Conservation (phyloP, 129 eudicot species). For the Escallonia herrerae region DNA sequence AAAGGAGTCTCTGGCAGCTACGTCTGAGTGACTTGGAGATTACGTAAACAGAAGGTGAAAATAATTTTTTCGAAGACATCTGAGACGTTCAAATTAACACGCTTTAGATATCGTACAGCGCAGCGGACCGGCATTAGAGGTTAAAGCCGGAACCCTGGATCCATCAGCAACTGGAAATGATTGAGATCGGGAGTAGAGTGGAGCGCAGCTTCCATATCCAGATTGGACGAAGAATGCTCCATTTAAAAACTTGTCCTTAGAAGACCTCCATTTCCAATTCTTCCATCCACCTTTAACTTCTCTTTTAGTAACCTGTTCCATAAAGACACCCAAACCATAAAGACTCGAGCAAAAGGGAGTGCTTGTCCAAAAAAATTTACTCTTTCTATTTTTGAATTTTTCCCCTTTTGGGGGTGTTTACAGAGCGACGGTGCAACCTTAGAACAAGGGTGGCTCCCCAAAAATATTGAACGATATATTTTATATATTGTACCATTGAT, state of each 20-base stretch:
- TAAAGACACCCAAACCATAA: neutral
- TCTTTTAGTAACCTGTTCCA: slow-evolving; percentile 56
- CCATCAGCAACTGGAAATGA: slow-evolving; percentile 51
- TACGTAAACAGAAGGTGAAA: too few relatives aligned
- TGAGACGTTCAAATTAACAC: slow-evolving; percentile 18
- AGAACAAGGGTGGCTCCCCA: too few relatives aligned
- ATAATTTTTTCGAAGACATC: too few relatives aligned
- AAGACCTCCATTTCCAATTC: slow-evolving; percentile 72
- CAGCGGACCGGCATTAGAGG: slow-evolving; percentile 52
- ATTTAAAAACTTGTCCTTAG: slow-evolving; percentile 42
- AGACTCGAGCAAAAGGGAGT: neutral
- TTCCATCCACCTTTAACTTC: slow-evolving; percentile 52
- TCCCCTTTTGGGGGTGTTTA: too few relatives aligned
- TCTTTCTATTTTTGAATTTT: too few relatives aligned
- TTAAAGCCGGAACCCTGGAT: slow-evolving; percentile 42
- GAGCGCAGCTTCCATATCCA: slow-evolving; percentile 49
- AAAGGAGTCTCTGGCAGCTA: too few relatives aligned
- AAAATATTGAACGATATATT: too few relatives aligned
- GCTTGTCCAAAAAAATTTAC: too few relatives aligned
- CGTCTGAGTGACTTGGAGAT: too few relatives aligned
- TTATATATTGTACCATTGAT: too few relatives aligned
- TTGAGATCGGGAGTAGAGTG: slow-evolving; percentile 38
- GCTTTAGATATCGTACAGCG: slow-evolving; percentile 27
- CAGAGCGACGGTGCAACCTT: too few relatives aligned
- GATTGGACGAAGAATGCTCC: slow-evolving; percentile 71